phyloP scores from a whole-genome alignment of 345 rosid species.

The Limnanthes douglasii region DNA sequence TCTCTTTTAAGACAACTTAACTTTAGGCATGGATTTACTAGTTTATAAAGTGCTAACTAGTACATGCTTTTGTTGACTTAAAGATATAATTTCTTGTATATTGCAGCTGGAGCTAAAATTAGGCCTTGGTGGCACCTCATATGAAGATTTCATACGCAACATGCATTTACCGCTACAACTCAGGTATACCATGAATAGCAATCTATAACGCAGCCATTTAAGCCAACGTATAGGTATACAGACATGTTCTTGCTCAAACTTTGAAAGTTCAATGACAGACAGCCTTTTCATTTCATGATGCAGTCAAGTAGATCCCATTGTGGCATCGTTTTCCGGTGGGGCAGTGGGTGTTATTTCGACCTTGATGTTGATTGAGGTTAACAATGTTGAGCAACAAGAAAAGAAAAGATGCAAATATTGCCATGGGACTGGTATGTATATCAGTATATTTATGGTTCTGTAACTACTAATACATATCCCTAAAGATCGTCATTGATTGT shows the following conservation, averaged over 20 bases:
- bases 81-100: conserved; percentile 5
- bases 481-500: too few species aligned
- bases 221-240: too few species aligned
- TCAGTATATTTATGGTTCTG: conserved; percentile 1
- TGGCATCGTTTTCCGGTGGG: conserved; percentile 95
- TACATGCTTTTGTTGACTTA: too few species aligned
- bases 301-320: conserved; percentile 97
- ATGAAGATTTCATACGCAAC: conserved; percentile 76
- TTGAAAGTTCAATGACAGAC: not conserved
- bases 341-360: conserved; percentile 97
- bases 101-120: conserved; percentile 82
- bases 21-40: too few species aligned
- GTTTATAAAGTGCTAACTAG: too few species aligned
- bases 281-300: conserved; percentile 9
- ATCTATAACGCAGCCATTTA: too few species aligned
- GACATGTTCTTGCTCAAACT: not conserved
- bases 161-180: conserved; percentile 79
- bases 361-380: conserved; percentile 82
- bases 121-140: conserved; percentile 86
- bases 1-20: too few species aligned
- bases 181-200: conserved; percentile 41
- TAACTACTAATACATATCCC: not conserved
- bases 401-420: conserved; percentile 95
- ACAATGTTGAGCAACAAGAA: conserved; percentile 85
- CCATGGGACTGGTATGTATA: conserved; percentile 63